phyloP scores from a whole-genome alignment of 352 stramenopile genomes.

The Pythium folliculosum region DNA sequence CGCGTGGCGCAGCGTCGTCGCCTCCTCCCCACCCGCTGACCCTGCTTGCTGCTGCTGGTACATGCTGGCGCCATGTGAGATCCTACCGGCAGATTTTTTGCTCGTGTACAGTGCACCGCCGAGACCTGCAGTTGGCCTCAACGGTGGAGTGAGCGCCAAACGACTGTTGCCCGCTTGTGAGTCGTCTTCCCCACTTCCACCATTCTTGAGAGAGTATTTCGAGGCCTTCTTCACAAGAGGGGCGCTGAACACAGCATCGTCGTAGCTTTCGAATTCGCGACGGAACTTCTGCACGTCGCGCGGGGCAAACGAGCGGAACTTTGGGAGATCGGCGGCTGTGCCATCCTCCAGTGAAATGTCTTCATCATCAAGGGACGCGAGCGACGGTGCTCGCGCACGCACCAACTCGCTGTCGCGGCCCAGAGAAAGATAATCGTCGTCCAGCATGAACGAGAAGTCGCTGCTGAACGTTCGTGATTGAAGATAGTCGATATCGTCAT shows the following conservation, averaged over 20 bases:
- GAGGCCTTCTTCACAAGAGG: slow-evolving; percentile 4
- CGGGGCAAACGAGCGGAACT: slow-evolving; percentile 51
- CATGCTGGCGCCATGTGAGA: not conserved
- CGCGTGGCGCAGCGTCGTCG: not conserved
- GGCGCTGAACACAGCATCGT: slow-evolving; percentile 63
- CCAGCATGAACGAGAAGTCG: slow-evolving; percentile 37
- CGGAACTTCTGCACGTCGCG: slow-evolving; percentile 44
- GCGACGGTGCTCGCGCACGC: slow-evolving; percentile 56
- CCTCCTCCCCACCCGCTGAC: slow-evolving; percentile 2
- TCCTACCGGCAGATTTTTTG: slow-evolving; percentile 10
- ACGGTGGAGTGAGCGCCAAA: slow-evolving; percentile 51
- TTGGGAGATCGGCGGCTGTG: slow-evolving; percentile 41
- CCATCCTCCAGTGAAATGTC: not conserved
- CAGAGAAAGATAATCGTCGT: slow-evolving; percentile 56
- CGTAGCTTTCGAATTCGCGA: slow-evolving; percentile 68
- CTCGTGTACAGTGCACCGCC: not conserved
- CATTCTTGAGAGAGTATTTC: slow-evolving; percentile 15
- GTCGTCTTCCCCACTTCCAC: slow-evolving; percentile 42
- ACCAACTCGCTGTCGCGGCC: slow-evolving; percentile 70
- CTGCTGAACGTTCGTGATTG: slow-evolving; percentile 36
- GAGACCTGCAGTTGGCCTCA: slow-evolving; percentile 16
- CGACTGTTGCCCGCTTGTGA: slow-evolving; percentile 29
- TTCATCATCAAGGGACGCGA: slow-evolving; percentile 44
- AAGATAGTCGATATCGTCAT: slow-evolving; percentile 40
- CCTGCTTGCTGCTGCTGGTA: not conserved